Base-by-base conservation (phyloP, 768 basidiomycete species). In the Boletus subcaerulescens region DNA sequence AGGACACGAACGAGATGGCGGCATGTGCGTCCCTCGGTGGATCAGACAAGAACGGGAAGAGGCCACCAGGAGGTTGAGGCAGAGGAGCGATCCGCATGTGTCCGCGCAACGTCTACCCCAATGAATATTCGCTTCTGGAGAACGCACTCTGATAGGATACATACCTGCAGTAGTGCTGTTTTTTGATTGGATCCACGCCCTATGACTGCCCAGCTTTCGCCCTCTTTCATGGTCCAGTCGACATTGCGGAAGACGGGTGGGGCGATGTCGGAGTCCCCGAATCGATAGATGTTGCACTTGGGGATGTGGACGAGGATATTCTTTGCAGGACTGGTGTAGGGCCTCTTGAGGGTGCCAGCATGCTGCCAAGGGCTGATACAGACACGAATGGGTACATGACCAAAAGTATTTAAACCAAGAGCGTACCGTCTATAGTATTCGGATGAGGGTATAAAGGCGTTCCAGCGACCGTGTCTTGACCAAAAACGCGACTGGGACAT, bases 161-260 rank as follows among this genome's bases (percentile, higher is more conserved):
- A 15, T 64, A 90, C 91, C 76, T 88, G 83, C 55, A 93, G 79
- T 14, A 91, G 52, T 0, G 75, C 72, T 0, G 79, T 71, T 58
- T 88, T 89, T 56, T 84, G 81, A 20, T 83, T 82, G 18, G 83
- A 78, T 2, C 81, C 82, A 29, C 83, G 80, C 2, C 85, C 84
- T 5, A 93, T 76, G 10, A 93, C 77, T 0, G 86, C 91, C 91
- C 91, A 93, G 15, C 77, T 83, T 64, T 91, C 81, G 26, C 77
- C 77, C 18, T 85, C 77, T 22, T 77, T 69, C 0, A 88, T 75
- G 7, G 75, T 80, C 87, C 87, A 89, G 14, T 76, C 65, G 2
- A 87, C 65, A 54, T 78, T 72, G 0, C 70, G 76, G 59, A 88
- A 76, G 5, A 84, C 74, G 14, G 84, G 83, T 5, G 61, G 52